These are phyloP conservation scores for Penicillium ucsense DNA, from an alignment of 495 filamentous ascomycete species.

Conservation along the genomic window DNA sequence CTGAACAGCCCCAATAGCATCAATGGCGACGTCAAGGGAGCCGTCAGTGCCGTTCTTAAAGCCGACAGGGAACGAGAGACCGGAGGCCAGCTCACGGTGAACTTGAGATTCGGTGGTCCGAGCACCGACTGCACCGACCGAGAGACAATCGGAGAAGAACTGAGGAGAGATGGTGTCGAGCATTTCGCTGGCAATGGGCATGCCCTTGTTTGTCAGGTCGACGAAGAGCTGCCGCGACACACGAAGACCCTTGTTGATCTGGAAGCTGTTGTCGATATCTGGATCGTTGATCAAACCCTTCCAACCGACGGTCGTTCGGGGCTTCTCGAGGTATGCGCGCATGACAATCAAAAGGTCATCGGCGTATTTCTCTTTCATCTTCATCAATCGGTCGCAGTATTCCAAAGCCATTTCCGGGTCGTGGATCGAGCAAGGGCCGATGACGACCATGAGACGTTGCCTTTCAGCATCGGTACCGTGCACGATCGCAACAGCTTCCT, in stretches of 20 bases:
- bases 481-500: conserved; percentile 72
- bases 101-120: conserved; percentile 93
- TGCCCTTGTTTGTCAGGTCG: conserved; percentile 85
- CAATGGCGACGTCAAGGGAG: conserved; percentile 78
- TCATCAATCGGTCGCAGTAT: conserved; percentile 78
- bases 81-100: conserved; percentile 89
- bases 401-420: conserved; percentile 86
- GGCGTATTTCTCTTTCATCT: conserved; percentile 80
- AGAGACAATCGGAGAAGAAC: conserved; percentile 90
- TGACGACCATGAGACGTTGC: conserved; percentile 76
- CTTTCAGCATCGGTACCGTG: conserved; percentile 63
- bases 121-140: conserved; percentile 87
- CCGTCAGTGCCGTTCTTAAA: conserved; percentile 99
- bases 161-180: conserved; percentile 97
- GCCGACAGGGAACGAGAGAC: conserved; percentile 91
- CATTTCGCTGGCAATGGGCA: conserved; percentile 99
- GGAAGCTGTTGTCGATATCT: conserved; percentile 95
- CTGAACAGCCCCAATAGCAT: conserved; percentile 89
- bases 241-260: conserved; percentile 95
- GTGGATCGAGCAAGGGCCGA: conserved; percentile 96
- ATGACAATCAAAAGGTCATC: conserved; percentile 91
- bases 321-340: conserved; percentile 98
- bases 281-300: conserved; percentile 99
- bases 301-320: conserved; percentile 96
- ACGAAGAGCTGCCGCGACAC: conserved; percentile 86